phyloP scores from a whole-genome alignment of 202 grass and related monocot species.

The Bolboschoenoplectus hybrid region DNA sequence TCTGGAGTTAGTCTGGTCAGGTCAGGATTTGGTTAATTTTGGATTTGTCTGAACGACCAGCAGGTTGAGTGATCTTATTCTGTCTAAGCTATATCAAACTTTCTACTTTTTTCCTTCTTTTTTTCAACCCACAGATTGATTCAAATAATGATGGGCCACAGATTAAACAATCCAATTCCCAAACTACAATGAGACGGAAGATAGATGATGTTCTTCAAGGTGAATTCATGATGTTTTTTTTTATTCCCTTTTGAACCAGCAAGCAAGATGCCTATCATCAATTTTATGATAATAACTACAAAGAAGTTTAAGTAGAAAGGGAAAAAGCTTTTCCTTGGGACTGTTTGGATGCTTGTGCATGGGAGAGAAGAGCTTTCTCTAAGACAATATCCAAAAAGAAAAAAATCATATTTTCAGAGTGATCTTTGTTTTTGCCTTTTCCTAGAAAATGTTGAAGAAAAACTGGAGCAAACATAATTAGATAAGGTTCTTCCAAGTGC shows the following conservation, averaged over 20 bases:
- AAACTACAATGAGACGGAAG: not conserved
- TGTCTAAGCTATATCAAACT: not conserved
- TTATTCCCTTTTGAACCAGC: not conserved
- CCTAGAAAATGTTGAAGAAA: not conserved
- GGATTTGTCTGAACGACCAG: no score
- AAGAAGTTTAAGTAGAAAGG: not conserved
- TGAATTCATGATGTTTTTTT: not conserved
- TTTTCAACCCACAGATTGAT: not conserved
- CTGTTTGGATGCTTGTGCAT: no score
- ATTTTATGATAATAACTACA: not conserved
- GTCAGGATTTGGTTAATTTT: not conserved
- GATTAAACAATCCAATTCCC: slow-evolving; percentile 12
- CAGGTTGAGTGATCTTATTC: no score
- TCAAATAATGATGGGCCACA: not conserved
- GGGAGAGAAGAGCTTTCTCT: not conserved
- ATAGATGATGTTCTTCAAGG: slow-evolving; percentile 10
- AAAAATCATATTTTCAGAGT: no score
- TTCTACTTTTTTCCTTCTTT: not conserved
- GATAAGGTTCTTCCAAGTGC: not conserved
- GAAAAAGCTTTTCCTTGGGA: not conserved
- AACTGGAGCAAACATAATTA: not conserved
- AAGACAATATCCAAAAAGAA: not conserved
- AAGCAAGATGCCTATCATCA: not conserved
- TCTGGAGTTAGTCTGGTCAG: not conserved
- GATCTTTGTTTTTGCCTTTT: not conserved